phyloP scores from a whole-genome alignment of 768 basidiomycete species.

The Grammothele lineata region DNA sequence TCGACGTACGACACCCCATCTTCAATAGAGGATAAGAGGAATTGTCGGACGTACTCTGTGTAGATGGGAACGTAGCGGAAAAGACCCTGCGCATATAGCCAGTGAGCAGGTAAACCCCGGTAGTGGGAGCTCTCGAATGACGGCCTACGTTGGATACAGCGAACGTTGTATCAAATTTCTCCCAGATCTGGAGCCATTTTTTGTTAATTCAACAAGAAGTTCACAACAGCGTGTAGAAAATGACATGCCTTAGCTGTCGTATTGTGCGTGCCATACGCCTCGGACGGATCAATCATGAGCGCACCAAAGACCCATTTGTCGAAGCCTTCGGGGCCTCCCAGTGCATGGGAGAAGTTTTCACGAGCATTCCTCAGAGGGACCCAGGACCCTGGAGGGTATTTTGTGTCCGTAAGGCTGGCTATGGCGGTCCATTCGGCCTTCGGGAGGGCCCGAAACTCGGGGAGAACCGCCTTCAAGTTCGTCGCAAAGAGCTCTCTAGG shows the following conservation, averaged over 20 bases:
- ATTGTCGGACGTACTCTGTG: conserved; percentile 54
- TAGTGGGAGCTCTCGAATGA: too few species aligned
- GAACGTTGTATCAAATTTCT: conserved; percentile 61
- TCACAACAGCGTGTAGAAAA: too few species aligned
- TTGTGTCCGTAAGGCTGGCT: conserved; percentile 34
- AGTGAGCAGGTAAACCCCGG: not conserved
- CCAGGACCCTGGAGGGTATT: conserved; percentile 48
- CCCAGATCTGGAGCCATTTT: conserved; percentile 62
- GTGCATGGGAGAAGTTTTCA: conserved; percentile 40
- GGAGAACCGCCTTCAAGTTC: conserved; percentile 41
- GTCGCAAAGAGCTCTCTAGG: conserved; percentile 33
- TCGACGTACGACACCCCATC: conserved; percentile 75
- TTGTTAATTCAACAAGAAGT: too few species aligned
- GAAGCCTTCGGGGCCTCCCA: conserved; percentile 64
- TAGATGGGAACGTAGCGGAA: conserved; percentile 55
- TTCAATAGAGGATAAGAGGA: conserved; percentile 55
- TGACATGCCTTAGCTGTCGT: conserved; percentile 54
- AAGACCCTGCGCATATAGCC: conserved; percentile 32
- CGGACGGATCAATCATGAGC: conserved; percentile 63
- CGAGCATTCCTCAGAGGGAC: conserved; percentile 52
- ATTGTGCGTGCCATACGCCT: conserved; percentile 72
- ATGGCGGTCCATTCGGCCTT: conserved; percentile 19
- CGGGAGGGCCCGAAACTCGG: conserved; percentile 51
- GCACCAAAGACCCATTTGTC: conserved; percentile 60
- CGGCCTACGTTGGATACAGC: conserved; percentile 43